These are phyloP conservation scores for Stagonosporopsis vannaccii DNA, from an alignment of 2,329 filamentous ascomycete genomes.

Conservation along the genomic window DNA sequence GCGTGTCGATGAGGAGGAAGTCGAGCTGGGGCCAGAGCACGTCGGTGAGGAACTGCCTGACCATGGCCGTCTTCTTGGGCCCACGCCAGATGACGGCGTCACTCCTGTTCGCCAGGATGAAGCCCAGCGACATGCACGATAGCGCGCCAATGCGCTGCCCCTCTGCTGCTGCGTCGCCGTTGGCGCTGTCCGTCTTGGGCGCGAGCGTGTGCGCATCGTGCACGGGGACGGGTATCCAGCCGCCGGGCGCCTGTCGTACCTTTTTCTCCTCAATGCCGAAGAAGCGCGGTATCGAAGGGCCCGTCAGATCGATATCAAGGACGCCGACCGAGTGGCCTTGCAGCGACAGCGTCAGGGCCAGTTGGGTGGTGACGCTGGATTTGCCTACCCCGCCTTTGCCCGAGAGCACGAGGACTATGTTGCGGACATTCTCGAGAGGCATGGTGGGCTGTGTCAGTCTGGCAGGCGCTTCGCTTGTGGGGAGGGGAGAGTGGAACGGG, in stretches of 20 bases:
- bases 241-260: constrained; percentile 87
- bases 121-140: constrained; percentile 90
- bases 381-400: constrained; percentile 98
- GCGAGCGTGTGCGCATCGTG: constrained; percentile 63
- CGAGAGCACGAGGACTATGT: constrained; percentile 84
- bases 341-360: constrained; percentile 86
- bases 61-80: constrained; percentile 99
- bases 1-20: constrained; percentile 93
- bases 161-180: constrained; percentile 10
- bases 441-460: constrained; percentile 55
- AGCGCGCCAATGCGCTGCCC: constrained; percentile 65
- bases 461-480: constrained; percentile 16
- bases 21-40: constrained; percentile 88
- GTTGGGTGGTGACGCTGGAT: constrained; percentile 95
- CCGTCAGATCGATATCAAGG: constrained; percentile 94
- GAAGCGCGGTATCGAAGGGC: constrained; percentile 94
- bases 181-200: constrained; percentile 14
- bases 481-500: background rate
- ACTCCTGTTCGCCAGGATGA: constrained; percentile 80
- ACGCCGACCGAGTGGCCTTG: constrained; percentile 91
- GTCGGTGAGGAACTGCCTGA: constrained; percentile 92
- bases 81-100: constrained; percentile 98
- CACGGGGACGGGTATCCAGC: constrained; percentile 89
- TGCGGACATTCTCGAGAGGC: constrained; percentile 75
- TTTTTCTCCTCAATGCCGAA: constrained; percentile 88